phyloP scores from a whole-genome alignment of 371 early-diverging fungal species.

The Zopfochytrium polystomum region DNA sequence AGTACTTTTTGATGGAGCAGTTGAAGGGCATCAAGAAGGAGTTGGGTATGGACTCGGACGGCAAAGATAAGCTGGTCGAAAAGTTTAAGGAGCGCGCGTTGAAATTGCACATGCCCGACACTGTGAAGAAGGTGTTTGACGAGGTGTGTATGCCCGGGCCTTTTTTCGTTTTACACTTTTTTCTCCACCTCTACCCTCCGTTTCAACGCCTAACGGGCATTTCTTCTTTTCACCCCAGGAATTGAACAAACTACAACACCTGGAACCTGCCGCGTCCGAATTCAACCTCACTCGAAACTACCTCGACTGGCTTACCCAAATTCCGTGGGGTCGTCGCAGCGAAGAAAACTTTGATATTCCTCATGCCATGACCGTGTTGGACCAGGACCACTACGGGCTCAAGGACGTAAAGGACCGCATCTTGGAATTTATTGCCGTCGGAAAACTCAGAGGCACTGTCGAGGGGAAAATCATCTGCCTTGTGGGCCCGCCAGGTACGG shows the following conservation, averaged over 20 bases:
- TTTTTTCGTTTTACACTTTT: background rate
- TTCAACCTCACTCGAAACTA: constrained; percentile 97
- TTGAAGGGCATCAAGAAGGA: constrained; percentile 97
- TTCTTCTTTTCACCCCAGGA: constrained; percentile 59
- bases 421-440: constrained; percentile 97
- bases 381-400: constrained; percentile 98
- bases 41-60: constrained; percentile 92
- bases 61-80: constrained; percentile 93
- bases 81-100: constrained; percentile 81
- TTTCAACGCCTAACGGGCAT: too few relatives aligned
- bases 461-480: constrained; percentile 96
- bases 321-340: constrained; percentile 92
- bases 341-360: constrained; percentile 85
- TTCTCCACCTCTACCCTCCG: constrained; percentile 20
- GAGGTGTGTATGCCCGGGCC: too few relatives aligned
- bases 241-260: constrained; percentile 82
- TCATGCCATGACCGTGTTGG: constrained; percentile 79
- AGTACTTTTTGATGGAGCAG: constrained; percentile 97
- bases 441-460: constrained; percentile 88
- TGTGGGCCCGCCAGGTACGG: constrained; percentile 84
- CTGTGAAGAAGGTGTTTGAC: constrained; percentile 90
- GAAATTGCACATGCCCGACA: constrained; percentile 84
- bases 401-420: constrained; percentile 98
- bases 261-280: constrained; percentile 95
- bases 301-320: constrained; percentile 93